Percentiles rank a stretch among this genome's conserved stretches.
Evolutionary conservation across 2,329 filamentous ascomycete genomes (phyloP).

Genomic region (Fusarium odoratissimum): DNA sequence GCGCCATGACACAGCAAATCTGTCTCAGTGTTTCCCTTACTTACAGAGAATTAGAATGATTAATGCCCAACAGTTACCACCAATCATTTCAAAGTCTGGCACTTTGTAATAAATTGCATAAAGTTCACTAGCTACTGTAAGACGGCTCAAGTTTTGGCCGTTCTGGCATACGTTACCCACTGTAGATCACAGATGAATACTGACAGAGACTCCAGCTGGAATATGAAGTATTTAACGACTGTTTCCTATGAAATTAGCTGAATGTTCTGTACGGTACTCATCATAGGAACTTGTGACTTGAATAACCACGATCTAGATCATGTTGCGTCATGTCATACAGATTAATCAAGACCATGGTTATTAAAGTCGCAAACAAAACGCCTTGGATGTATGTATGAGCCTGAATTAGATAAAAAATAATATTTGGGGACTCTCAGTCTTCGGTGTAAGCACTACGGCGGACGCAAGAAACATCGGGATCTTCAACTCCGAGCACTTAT

Average conservation of each 20-base stretch:
- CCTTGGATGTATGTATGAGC: accelerated
- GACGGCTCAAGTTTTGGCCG: conserved; percentile 7
- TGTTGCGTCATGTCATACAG: background rate
- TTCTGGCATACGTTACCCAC: background rate
- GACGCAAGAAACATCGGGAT: background rate
- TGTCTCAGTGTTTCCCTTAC: accelerated
- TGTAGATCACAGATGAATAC: background rate
- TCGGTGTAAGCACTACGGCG: background rate
- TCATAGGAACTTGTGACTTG: background rate
- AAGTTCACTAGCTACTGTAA: background rate
- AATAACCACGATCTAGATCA: background rate
- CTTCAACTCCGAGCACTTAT: background rate
- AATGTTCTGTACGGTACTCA: too few species aligned
- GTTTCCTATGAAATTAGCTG: accelerated
- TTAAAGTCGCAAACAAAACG: accelerated
- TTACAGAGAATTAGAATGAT: accelerated
- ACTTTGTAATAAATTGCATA: background rate
- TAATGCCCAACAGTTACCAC: accelerated
- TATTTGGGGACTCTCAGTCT: too few species aligned
- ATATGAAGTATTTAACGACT: accelerated
- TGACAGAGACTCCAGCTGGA: background rate
- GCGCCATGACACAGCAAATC: accelerated
- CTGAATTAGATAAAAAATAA: too few species aligned
- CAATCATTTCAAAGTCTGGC: background rate
- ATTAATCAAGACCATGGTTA: accelerated